Percentiles rank a stretch among this genome's conserved stretches.
These are phyloP conservation scores for Lecanicillium sp. DNA, from an alignment of 2,329 filamentous ascomycete genomes.

Conservation along the genomic window DNA sequence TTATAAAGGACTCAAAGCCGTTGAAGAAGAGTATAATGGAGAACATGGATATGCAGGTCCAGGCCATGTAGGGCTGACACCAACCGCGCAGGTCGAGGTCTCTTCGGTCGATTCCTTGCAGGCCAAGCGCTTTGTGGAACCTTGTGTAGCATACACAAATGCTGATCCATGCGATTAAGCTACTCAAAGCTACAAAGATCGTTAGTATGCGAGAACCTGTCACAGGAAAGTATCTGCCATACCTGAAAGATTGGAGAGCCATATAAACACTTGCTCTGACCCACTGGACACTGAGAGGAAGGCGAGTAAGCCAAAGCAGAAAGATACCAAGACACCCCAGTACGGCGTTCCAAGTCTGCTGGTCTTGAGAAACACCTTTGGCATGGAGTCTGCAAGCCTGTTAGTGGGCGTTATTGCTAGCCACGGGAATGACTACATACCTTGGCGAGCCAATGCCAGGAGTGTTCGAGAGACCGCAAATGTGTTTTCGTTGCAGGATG, in stretches of 20 bases:
- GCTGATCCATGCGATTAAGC: slow-evolving; percentile 22
- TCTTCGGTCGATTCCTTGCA: slow-evolving; percentile 28
- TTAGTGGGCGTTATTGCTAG: neutral
- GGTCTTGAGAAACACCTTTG: slow-evolving; percentile 39
- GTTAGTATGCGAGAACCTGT: neutral
- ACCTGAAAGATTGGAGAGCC: slow-evolving; percentile 49
- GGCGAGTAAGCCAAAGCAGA: slow-evolving; percentile 35
- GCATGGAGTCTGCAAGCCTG: slow-evolving; percentile 29
- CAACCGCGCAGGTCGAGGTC: slow-evolving; percentile 20
- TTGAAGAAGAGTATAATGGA: slow-evolving; percentile 35
- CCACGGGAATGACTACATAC: slow-evolving; percentile 14
- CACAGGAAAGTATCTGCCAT: slow-evolving; percentile 13
- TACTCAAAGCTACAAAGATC: slow-evolving; percentile 10
- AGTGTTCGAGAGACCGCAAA: slow-evolving; percentile 44
- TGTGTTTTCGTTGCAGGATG: slow-evolving; percentile 46
- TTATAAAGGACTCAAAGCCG: slow-evolving; percentile 35
- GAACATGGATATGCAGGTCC: slow-evolving; percentile 34
- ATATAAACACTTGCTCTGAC: slow-evolving; percentile 41
- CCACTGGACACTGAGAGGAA: slow-evolving; percentile 39
- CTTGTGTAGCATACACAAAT: slow-evolving; percentile 22
- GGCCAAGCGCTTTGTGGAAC: slow-evolving; percentile 26
- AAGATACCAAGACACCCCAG: slow-evolving; percentile 32
- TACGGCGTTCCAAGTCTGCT: slow-evolving; percentile 44
- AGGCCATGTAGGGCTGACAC: slow-evolving; percentile 30
- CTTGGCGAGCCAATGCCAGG: slow-evolving; percentile 43